These are phyloP conservation scores for Phytopythium aichiense DNA, from an alignment of 352 stramenopile species.

Conservation along the genomic window DNA sequence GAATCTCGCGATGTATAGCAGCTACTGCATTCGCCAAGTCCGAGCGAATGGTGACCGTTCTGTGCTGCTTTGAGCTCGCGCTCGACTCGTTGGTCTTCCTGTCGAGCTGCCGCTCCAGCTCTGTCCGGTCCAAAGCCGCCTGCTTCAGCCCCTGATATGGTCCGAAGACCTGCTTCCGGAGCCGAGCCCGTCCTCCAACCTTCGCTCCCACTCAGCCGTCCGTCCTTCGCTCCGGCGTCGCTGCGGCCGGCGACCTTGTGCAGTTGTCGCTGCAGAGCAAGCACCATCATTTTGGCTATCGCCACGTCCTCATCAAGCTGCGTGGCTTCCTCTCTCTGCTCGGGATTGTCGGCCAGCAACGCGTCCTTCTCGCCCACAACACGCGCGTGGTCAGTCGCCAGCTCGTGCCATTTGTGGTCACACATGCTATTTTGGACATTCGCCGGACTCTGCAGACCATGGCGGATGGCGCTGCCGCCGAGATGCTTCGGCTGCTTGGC, in stretches of 20 bases:
- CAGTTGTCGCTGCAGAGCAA: neutral
- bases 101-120: neutral
- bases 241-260: neutral
- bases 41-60: neutral
- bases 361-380: neutral
- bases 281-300: neutral
- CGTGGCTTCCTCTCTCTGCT: neutral
- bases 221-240: neutral
- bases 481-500: slow-evolving; percentile 37
- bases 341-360: neutral
- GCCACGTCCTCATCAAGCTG: neutral
- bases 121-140: neutral
- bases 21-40: neutral
- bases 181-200: neutral
- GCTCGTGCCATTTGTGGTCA: neutral
- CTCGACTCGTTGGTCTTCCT: neutral
- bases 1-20: neutral
- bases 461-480: neutral
- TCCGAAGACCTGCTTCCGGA: neutral
- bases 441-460: neutral
- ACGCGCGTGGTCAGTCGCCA: neutral
- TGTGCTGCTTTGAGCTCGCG: neutral
- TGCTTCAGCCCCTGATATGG: neutral
- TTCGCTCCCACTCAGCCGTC: neutral
- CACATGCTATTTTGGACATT: too few species aligned